Percentiles rank a stretch among this genome's conserved stretches.
phyloP scores from a whole-genome alignment of 2,329 filamentous ascomycete species.

The Zymoseptoria passerinii region DNA sequence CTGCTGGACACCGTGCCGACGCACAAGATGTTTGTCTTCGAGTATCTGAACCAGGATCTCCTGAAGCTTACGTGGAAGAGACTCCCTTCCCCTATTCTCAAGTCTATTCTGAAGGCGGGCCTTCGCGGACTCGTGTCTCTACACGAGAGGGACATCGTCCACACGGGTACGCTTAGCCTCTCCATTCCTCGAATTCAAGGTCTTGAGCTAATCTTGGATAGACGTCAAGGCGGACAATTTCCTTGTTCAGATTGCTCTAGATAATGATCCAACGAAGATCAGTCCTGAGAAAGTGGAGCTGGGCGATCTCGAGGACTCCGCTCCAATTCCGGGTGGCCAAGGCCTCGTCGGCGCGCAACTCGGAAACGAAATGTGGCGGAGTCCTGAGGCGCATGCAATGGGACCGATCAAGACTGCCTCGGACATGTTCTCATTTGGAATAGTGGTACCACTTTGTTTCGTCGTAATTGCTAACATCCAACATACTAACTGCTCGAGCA shows the following conservation, averaged over 20 bases:
- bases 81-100: not conserved
- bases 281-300: constrained; percentile 20
- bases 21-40: not conserved
- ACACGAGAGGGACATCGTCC: not conserved
- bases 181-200: not conserved
- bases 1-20: not conserved
- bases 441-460: constrained; percentile 14
- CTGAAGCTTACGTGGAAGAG: not conserved
- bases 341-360: constrained; percentile 26
- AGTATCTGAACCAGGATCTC: not conserved
- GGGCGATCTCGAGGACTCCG: constrained; percentile 29
- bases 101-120: not conserved
- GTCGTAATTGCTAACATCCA: not conserved
- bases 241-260: constrained; percentile 17
- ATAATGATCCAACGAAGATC: constrained; percentile 7
- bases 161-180: not conserved
- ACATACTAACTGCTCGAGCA: not conserved
- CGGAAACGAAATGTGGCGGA: constrained; percentile 29
- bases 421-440: constrained; percentile 27
- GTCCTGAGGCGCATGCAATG: constrained; percentile 26
- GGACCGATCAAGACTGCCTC: constrained; percentile 25
- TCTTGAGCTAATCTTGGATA: constrained; percentile 3
- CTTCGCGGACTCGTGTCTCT: not conserved
- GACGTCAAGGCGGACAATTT: constrained; percentile 29
- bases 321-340: constrained; percentile 26